Conservation (phyloP, 176 grass and related monocot species). For the Zizania latifolia region DNA sequence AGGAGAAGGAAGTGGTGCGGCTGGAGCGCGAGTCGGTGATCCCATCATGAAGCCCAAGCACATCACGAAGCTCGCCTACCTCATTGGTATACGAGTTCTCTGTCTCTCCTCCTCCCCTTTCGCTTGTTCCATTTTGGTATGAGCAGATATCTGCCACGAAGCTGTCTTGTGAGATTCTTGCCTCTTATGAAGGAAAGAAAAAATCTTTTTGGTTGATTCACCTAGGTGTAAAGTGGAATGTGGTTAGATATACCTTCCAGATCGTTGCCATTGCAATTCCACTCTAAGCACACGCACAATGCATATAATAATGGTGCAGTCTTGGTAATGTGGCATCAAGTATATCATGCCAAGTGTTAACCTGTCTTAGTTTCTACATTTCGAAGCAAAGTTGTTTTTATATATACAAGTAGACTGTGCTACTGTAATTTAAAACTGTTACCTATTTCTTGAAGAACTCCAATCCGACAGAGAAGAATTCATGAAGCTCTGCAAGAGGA, state of each 20-base stretch:
- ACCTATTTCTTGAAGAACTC: slow-evolving; percentile 51
- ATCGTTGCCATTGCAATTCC: slow-evolving; percentile 4
- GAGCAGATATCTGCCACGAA: not conserved
- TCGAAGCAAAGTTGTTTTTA: slow-evolving; percentile 14
- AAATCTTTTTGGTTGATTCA: slow-evolving; percentile 19
- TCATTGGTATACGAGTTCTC: slow-evolving; percentile 48
- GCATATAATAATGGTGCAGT: not conserved
- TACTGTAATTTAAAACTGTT: slow-evolving; percentile 11
- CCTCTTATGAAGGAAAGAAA: not conserved
- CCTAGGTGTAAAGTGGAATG: slow-evolving; percentile 3
- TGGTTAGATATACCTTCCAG: not conserved
- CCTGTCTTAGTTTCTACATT: not conserved
- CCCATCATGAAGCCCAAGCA: slow-evolving; percentile 86
- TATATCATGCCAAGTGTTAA: slow-evolving; percentile 3
- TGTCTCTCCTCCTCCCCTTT: not conserved
- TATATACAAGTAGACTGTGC: not conserved
- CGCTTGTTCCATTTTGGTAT: not conserved
- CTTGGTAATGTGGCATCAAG: slow-evolving; percentile 1
- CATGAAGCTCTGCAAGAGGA: slow-evolving; percentile 83
- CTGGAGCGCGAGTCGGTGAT: slow-evolving; percentile 89
- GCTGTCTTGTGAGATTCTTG: not conserved
- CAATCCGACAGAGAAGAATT: slow-evolving; percentile 69
- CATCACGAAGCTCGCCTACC: slow-evolving; percentile 94
- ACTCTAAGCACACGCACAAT: not conserved
- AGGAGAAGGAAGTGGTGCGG: slow-evolving; percentile 60